These are phyloP conservation scores for Strobilomyces confusus DNA, from an alignment of 768 basidiomycete species.

Conservation along the genomic window DNA sequence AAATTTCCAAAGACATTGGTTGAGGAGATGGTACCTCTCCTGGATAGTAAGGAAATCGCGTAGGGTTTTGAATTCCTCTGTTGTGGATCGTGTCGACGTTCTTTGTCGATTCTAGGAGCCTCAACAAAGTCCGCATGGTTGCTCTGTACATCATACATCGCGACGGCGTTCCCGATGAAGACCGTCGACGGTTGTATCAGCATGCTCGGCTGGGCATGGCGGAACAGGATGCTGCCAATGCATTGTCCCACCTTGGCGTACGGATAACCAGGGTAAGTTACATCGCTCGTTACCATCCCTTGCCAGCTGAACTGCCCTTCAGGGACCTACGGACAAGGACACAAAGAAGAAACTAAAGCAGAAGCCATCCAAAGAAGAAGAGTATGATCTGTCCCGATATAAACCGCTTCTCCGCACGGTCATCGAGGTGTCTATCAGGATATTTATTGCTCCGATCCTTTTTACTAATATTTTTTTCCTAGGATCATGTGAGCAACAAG, in stretches of 20 bases:
- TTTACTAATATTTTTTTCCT: conserved; percentile 3
- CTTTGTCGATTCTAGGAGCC: conserved; percentile 49
- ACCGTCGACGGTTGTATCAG: conserved; percentile 89
- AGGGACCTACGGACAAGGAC: conserved; percentile 77
- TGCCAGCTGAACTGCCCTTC: not conserved
- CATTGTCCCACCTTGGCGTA: conserved; percentile 75
- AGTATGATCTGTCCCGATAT: conserved; percentile 94
- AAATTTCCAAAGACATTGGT: conserved; percentile 93
- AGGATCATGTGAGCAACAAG: conserved; percentile 82
- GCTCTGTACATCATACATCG: conserved; percentile 92
- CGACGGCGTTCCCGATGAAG: conserved; percentile 98
- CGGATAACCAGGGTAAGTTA: conserved; percentile 73
- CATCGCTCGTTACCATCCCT: not conserved
- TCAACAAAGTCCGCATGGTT: conserved; percentile 94
- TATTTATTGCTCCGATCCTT: not conserved
- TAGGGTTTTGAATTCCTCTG: conserved; percentile 34
- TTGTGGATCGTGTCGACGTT: not conserved
- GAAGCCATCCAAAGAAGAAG: conserved; percentile 73
- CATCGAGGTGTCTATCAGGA: conserved; percentile 60
- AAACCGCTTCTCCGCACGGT: conserved; percentile 79
- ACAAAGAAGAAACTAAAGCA: conserved; percentile 79
- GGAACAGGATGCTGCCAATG: conserved; percentile 93
- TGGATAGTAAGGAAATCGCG: conserved; percentile 85
- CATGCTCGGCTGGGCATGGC: conserved; percentile 84
- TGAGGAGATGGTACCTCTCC: conserved; percentile 97